Conservation (phyloP, 352 stramenopile genomes). For the Aphanomyces euteiches region DNA sequence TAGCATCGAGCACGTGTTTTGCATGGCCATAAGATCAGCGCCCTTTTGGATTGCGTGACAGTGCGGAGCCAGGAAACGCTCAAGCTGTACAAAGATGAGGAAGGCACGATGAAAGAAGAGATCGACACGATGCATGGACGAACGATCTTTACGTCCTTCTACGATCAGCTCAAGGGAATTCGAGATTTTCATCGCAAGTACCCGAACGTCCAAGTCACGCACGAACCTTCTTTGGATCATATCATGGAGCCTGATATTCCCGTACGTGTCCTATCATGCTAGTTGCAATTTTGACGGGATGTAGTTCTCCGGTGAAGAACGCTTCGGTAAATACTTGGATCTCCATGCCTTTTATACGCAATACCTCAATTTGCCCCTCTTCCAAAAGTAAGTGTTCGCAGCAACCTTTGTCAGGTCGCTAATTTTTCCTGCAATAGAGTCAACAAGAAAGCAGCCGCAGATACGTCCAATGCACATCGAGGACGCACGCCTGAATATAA, state of each 20-base stretch:
- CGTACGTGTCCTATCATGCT: constrained; percentile 34
- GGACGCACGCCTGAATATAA: constrained; percentile 30
- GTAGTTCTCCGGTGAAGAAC: constrained; percentile 85
- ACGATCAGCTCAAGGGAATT: constrained; percentile 82
- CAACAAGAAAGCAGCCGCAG: constrained; percentile 22
- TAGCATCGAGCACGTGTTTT: constrained; percentile 75
- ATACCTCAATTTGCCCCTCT: constrained; percentile 69
- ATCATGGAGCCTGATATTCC: constrained; percentile 56
- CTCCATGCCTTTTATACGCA: constrained; percentile 77
- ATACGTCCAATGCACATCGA: constrained; percentile 13
- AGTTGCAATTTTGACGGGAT: constrained; percentile 14
- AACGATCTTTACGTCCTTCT: constrained; percentile 85
- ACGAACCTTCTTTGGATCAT: constrained; percentile 61
- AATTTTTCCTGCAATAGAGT: background rate
- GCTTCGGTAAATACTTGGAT: constrained; percentile 88
- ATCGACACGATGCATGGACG: constrained; percentile 70
- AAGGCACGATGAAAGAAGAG: constrained; percentile 74
- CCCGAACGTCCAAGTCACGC: constrained; percentile 57
- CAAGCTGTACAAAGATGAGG: constrained; percentile 79
- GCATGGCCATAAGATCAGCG: constrained; percentile 81
- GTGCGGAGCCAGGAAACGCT: constrained; percentile 65
- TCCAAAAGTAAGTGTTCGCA: constrained; percentile 40
- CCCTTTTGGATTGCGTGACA: constrained; percentile 66
- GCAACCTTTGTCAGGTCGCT: background rate
- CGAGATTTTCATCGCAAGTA: constrained; percentile 84